Evolutionary conservation across 73 alveolate genomes (phyloP).

Genomic region (Tetrahymena elliotti): DNA sequence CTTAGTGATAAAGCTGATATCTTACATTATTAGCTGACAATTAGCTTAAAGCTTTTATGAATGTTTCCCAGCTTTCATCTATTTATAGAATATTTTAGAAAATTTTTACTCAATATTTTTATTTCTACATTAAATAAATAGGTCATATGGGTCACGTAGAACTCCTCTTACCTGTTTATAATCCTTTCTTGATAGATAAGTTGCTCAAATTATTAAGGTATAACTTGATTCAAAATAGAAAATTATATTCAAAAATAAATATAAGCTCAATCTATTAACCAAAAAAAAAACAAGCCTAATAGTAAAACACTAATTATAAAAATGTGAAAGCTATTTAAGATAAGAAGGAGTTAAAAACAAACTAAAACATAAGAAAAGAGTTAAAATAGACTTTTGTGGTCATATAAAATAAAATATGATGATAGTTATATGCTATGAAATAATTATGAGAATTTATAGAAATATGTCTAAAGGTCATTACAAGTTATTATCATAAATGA

Average conservation of each 20-base stretch:
- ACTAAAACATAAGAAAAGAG: neutral
- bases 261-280: neutral
- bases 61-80: neutral
- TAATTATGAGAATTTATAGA: no score
- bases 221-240: neutral
- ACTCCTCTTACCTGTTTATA: slow-evolving; percentile 62
- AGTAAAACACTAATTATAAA: no score
- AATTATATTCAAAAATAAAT: no score
- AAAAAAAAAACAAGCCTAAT: neutral
- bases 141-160: slow-evolving; percentile 80
- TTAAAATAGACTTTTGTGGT: no score
- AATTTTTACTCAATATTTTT: neutral
- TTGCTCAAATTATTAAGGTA: slow-evolving; percentile 58
- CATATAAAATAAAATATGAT: no score
- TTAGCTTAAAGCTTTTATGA: neutral
- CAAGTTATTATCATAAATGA: neutral
- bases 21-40: neutral
- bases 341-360: no score
- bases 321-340: neutral
- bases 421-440: no score
- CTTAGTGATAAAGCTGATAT: neutral
- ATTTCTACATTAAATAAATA: neutral
- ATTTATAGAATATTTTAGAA: neutral
- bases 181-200: slow-evolving; percentile 62
- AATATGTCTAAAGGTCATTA: no score